phyloP scores from a whole-genome alignment of 805 yeast species.

The Lachancea waltii region DNA sequence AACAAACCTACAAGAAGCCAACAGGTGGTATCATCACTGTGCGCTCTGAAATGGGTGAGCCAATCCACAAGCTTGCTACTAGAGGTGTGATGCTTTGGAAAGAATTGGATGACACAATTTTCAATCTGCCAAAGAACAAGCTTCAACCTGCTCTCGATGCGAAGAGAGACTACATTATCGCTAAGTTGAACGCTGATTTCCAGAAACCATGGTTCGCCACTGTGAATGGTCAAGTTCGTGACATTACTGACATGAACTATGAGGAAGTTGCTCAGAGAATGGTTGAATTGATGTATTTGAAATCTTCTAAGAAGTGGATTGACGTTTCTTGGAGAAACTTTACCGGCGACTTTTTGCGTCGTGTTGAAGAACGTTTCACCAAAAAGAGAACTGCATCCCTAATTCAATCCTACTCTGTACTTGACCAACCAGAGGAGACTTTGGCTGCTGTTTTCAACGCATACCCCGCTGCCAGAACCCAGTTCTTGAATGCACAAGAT shows the following conservation, averaged over 20 bases:
- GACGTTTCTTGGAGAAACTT: constrained; percentile 81
- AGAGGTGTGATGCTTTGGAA: constrained; percentile 97
- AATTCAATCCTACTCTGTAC: constrained; percentile 64
- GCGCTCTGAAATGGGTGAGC: constrained; percentile 99
- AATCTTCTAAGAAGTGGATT: constrained; percentile 77
- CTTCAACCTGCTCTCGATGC: constrained; percentile 71
- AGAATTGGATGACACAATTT: constrained; percentile 91
- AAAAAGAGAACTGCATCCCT: constrained; percentile 51
- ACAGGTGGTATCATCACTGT: constrained; percentile 97
- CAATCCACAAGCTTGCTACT: constrained; percentile 97
- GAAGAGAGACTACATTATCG: constrained; percentile 81
- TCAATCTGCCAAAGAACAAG: constrained; percentile 84
- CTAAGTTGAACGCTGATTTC: constrained; percentile 83
- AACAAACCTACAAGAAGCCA: constrained; percentile 85
- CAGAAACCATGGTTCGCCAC: constrained; percentile 98
- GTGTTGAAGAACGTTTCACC: constrained; percentile 95
- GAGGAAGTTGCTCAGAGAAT: constrained; percentile 82
- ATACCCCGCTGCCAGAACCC: constrained; percentile 70
- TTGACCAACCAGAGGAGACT: constrained; percentile 59
- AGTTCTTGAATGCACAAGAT: constrained; percentile 91
- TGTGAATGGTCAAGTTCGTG: constrained; percentile 66
- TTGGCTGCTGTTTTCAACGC: constrained; percentile 54
- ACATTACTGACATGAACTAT: constrained; percentile 92
- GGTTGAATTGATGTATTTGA: constrained; percentile 82
- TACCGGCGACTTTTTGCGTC: constrained; percentile 77